phyloP scores from a whole-genome alignment of 306 rosid genomes.

The Mimosa bimucronata region DNA sequence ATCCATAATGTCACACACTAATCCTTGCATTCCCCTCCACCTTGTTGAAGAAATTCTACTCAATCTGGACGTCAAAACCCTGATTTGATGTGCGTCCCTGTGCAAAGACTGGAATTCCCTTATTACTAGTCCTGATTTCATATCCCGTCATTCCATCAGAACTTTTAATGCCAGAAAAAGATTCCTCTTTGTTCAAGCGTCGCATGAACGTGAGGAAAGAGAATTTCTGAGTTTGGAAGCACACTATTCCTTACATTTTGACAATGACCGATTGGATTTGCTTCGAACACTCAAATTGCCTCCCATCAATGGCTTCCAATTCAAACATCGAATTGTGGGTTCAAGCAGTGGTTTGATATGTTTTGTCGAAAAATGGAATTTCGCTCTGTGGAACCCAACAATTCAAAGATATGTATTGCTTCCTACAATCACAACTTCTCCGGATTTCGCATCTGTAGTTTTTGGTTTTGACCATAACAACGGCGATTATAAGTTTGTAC shows the following conservation, averaged over 20 bases:
- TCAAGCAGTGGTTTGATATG: background rate
- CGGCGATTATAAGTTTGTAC: background rate
- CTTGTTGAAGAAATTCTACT: background rate
- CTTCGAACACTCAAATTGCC: background rate
- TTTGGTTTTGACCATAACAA: background rate
- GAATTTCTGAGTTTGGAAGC: no score
- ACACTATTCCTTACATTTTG: background rate
- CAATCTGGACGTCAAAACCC: background rate
- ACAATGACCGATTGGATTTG: background rate
- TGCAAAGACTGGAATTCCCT: background rate
- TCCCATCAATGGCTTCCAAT: background rate
- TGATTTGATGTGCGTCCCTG: background rate
- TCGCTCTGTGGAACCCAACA: background rate
- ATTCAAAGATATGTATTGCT: background rate
- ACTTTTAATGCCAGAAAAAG: no score
- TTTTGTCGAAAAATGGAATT: no score
- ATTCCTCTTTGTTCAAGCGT: no score
- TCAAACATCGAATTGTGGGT: background rate
- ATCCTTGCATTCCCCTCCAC: background rate
- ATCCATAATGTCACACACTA: background rate
- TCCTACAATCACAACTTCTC: background rate
- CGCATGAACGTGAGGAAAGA: no score
- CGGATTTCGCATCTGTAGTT: background rate
- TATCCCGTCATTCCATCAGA: background rate
- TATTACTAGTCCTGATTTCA: background rate